phyloP scores from a whole-genome alignment of 331 rosid genomes.

The Quercus lobata region DNA sequence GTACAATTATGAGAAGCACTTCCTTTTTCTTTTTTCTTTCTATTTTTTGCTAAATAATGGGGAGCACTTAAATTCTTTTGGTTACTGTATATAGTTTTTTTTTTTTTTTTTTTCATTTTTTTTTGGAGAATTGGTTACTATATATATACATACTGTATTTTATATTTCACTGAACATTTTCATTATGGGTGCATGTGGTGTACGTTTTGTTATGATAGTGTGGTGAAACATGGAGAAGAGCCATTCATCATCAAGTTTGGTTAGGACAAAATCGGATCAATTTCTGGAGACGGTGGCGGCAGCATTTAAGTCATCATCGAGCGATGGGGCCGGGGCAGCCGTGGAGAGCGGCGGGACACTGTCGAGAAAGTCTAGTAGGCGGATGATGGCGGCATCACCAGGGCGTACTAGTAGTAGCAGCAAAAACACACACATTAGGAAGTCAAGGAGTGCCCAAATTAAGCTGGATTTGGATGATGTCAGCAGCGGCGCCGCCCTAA shows the following conservation, averaged over 20 bases:
- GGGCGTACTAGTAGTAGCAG: constrained; percentile 34
- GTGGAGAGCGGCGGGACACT: constrained; percentile 42
- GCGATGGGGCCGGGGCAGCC: constrained; percentile 8
- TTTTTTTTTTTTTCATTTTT: too few species aligned
- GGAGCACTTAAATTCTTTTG: too few species aligned
- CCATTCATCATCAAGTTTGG: constrained; percentile 35
- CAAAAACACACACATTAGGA: constrained; percentile 75
- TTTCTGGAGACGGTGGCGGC: constrained; percentile 41
- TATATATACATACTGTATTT: too few species aligned
- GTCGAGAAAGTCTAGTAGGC: constrained; percentile 64
- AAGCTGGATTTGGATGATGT: constrained; percentile 77
- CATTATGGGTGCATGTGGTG: neutral
- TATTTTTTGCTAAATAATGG: too few species aligned
- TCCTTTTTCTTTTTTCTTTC: too few species aligned
- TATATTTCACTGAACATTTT: neutral
- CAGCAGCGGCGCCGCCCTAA: constrained; percentile 75
- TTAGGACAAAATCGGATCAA: constrained; percentile 77
- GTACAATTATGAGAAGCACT: neutral
- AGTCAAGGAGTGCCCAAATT: constrained; percentile 81
- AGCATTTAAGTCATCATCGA: constrained; percentile 42
- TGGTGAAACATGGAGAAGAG: constrained; percentile 41
- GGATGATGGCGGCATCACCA: constrained; percentile 49
- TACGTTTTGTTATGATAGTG: neutral
- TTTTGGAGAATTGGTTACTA: too few species aligned
- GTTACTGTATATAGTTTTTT: too few species aligned